These are phyloP conservation scores for Limonium bicolor DNA, from an alignment of 148 eudicot genomes.

Conservation along the genomic window DNA sequence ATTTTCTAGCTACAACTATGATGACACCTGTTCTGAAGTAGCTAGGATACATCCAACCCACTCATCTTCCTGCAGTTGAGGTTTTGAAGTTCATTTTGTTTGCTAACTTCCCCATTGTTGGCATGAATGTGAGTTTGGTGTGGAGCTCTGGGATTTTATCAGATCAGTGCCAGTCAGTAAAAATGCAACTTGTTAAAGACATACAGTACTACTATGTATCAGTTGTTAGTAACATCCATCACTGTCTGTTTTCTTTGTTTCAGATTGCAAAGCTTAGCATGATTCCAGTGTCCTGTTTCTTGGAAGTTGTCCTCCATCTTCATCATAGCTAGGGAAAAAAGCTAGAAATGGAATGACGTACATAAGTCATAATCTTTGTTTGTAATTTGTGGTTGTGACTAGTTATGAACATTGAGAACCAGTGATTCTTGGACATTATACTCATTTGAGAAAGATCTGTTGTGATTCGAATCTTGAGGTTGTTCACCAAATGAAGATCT, in stretches of 20 bases:
- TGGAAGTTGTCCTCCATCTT: conserved; percentile 28
- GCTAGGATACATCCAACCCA: conserved; percentile 41
- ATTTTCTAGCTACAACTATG: conserved; percentile 49
- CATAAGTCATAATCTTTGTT: too few species aligned
- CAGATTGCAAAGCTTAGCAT: conserved; percentile 31
- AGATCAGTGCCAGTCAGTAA: conserved; percentile 22
- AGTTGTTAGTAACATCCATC: neutral
- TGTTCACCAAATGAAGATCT: too few species aligned
- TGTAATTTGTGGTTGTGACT: too few species aligned
- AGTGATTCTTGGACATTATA: too few species aligned
- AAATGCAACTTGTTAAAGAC: neutral
- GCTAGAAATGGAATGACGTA: too few species aligned
- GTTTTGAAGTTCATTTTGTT: conserved; percentile 45
- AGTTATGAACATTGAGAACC: too few species aligned
- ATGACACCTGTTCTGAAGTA: conserved; percentile 37
- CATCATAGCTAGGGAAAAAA: too few species aligned
- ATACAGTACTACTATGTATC: neutral
- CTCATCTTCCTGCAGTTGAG: conserved; percentile 39
- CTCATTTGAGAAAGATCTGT: too few species aligned
- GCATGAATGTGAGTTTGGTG: conserved; percentile 71
- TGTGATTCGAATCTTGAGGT: too few species aligned
- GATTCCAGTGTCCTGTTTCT: conserved; percentile 26
- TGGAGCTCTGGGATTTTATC: conserved; percentile 79
- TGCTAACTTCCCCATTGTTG: conserved; percentile 66
- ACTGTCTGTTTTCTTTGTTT: neutral